Base-by-base conservation (phyloP, 2,329 filamentous ascomycete species). In the Clonostachys rosea region DNA sequence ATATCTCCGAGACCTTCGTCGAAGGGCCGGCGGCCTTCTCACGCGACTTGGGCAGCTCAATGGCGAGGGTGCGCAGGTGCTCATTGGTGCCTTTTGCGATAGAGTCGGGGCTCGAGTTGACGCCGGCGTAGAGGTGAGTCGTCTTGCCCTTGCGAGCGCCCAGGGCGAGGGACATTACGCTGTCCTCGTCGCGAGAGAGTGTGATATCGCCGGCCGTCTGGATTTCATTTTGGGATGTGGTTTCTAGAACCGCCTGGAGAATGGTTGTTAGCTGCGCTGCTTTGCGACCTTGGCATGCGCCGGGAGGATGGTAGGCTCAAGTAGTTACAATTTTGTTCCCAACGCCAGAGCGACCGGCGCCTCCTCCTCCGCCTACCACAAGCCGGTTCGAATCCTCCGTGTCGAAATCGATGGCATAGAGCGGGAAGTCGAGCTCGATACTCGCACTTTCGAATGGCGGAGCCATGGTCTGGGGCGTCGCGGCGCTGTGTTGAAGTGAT, bases 341-440 rank as follows among this genome's bases (percentile, higher is more conserved):
- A 18, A 96, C 88, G 41, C 90, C 91, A 55, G 82, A 90, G 54
- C 83, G 81, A 43, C 87, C 84, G 53, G 89, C 84, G 44, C 92
- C 92, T 54, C 92, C 92, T 51, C 92, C 92, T 45, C 92, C 92
- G 50, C 86, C 90, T 36, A 96, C 88, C 9, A 96, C 72, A 20
- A 96, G 75, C 53, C 84, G 84, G 52, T 80, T 80, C 50, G 85
- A 78, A 70, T 95, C 84, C 59, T 86, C 79, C 45, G 87, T 89
- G 61, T 95, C 90, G 66, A 95, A 96, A 61, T 91, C 91, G 63
- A 90, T 87, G 47, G 87, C 83, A 66, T 91, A 96, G 49, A 95
- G 79, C 43, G 91, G 91, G 66, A 92, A 96, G 49, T 83, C 81
- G 54, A 95, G 79, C 47, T 82, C 81, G 56, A 83, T 73, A 64